Conservation (phyloP, 371 early-diverging fungal species). For the Zychaea mexicana region DNA sequence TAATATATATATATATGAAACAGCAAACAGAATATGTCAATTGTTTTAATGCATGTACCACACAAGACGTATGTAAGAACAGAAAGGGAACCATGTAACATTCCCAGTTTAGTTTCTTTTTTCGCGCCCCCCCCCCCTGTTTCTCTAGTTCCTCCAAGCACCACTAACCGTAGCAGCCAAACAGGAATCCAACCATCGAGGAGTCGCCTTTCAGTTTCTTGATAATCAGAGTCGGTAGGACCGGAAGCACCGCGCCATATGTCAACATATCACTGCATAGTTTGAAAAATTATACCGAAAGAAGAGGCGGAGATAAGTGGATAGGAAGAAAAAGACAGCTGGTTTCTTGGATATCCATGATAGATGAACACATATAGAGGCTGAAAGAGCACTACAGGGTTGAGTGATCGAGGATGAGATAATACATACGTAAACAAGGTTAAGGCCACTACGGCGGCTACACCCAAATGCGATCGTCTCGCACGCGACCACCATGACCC, state of each 20-base stretch:
- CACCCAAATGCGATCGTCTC: conserved; percentile 45
- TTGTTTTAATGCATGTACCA: no score
- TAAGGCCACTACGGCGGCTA: conserved; percentile 59
- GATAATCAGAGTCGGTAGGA: conserved; percentile 77
- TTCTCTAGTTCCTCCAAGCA: neutral
- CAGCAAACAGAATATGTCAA: no score
- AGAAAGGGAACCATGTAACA: neutral
- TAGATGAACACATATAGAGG: no score
- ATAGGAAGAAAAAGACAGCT: no score
- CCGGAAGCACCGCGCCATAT: conserved; percentile 85
- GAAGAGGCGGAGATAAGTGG: neutral
- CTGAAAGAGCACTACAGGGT: no score
- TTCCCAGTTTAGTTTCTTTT: neutral
- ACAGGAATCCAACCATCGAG: conserved; percentile 74
- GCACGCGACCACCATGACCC: conserved; percentile 40
- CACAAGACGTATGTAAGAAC: no score
- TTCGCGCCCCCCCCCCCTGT: neutral
- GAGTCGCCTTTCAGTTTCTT: conserved; percentile 65
- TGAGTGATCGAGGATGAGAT: no score
- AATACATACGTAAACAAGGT: conserved; percentile 61
- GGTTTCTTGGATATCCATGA: no score
- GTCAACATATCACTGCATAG: conserved; percentile 76
- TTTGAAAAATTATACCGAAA: no score
- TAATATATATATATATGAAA: no score
- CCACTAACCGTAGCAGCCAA: conserved; percentile 74